phyloP scores from a whole-genome alignment of 2,329 filamentous ascomycete species.

The Stagonosporopsis vannaccii region DNA sequence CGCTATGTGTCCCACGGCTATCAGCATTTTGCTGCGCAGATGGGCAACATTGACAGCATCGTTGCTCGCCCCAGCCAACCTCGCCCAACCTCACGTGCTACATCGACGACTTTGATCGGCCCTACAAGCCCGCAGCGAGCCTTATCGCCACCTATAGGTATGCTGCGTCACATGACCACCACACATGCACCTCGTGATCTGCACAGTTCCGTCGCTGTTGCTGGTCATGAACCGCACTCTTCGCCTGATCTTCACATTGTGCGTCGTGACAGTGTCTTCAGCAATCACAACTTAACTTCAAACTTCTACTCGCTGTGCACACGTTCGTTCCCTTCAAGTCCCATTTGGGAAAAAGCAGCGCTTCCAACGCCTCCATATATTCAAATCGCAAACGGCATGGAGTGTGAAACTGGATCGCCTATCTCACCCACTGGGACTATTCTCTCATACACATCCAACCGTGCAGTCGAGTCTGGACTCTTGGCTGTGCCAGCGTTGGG shows the following conservation, averaged over 20 bases:
- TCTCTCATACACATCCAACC: constrained; percentile 42
- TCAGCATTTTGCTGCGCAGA: constrained; percentile 19
- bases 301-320: background rate
- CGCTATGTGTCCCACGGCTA: constrained; percentile 25
- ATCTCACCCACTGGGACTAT: constrained; percentile 38
- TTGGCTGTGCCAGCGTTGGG: constrained; percentile 39
- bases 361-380: constrained; percentile 21
- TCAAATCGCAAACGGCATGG: constrained; percentile 41
- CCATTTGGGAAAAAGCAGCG: background rate
- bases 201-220: background rate
- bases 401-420: constrained; percentile 32
- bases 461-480: constrained; percentile 36
- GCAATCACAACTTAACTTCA: background rate
- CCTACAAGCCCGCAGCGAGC: constrained; percentile 26
- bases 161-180: constrained; percentile 33
- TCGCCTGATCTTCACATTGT: background rate
- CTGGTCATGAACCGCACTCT: background rate
- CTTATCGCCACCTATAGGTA: constrained; percentile 34
- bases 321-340: background rate
- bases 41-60: constrained; percentile 27
- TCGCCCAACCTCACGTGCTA: background rate
- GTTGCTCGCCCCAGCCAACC: constrained; percentile 3
- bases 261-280: constrained; percentile 3
- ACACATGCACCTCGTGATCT: constrained; percentile 2
- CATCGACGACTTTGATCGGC: constrained; percentile 12